Conservation (phyloP, 2,329 filamentous ascomycete species). For the Hypoxylon sp. region DNA sequence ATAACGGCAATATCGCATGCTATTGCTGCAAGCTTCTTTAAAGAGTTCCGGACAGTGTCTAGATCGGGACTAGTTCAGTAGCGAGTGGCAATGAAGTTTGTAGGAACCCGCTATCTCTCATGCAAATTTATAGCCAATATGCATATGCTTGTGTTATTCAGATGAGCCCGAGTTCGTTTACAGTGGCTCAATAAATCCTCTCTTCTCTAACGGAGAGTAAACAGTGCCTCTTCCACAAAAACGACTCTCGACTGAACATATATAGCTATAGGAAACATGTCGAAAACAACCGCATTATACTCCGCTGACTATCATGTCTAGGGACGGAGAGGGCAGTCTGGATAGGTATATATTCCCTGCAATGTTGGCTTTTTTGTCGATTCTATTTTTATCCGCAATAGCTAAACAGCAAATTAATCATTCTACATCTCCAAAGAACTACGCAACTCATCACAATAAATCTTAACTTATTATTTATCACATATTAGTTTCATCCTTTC, state of each 20-base stretch:
- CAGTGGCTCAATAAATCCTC: no score
- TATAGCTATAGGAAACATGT: neutral
- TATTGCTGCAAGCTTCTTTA: neutral
- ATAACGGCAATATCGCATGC: neutral
- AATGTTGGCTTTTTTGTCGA: neutral
- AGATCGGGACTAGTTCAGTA: neutral
- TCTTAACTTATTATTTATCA: neutral
- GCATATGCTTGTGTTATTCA: neutral
- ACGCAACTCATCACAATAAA: neutral
- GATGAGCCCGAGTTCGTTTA: neutral
- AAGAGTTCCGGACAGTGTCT: neutral
- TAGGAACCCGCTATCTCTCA: neutral
- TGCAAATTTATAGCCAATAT: neutral
- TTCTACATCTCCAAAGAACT: neutral
- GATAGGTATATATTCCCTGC: constrained; percentile 2
- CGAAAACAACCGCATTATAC: constrained; percentile 7
- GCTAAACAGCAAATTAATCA: neutral
- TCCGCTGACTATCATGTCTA: neutral
- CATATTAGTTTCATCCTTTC: neutral
- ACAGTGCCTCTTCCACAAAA: neutral
- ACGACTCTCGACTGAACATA: neutral
- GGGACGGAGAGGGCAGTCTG: neutral
- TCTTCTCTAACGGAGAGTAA: no score
- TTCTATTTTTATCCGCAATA: neutral
- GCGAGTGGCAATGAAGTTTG: neutral